A percentile compares a stretch with the other conserved stretches of the same genome.
Evolutionary conservation across 208 protist species (phyloP).

Genomic region (Trypanosoma scelopori): DNA sequence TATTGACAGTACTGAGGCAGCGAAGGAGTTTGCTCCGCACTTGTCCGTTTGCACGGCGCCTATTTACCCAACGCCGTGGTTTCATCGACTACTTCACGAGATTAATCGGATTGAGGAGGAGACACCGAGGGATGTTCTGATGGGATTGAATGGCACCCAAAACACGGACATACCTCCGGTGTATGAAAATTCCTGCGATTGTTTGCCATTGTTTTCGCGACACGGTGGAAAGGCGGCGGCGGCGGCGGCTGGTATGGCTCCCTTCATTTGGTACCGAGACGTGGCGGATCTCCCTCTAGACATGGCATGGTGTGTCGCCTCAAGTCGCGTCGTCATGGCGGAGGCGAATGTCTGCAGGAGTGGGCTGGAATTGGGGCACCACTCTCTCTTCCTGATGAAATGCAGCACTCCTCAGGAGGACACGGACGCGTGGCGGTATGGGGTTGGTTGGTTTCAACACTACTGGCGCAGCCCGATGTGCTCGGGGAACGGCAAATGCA

Average conservation of each 20-base stretch:
- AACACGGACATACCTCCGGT: neutral
- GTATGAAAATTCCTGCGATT: conserved; percentile 3
- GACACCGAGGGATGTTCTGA: neutral
- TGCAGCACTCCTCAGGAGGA: neutral
- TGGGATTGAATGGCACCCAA: neutral
- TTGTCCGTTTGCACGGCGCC: conserved; percentile 16
- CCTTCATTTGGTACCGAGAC: conserved; percentile 27
- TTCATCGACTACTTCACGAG: conserved; percentile 24
- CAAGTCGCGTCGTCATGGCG: conserved; percentile 31
- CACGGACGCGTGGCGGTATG: conserved; percentile 12
- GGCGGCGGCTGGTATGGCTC: neutral
- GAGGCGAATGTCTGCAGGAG: conserved; percentile 17
- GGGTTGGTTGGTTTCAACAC: conserved; percentile 30
- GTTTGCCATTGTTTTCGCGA: conserved; percentile 8
- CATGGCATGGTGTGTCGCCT: conserved; percentile 28
- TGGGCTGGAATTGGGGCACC: conserved; percentile 6
- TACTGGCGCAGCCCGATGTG: conserved; percentile 15
- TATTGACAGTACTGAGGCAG: neutral
- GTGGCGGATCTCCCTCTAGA: conserved; percentile 21
- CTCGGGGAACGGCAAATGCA: neutral
- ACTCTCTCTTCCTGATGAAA: conserved; percentile 24
- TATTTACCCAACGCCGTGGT: conserved; percentile 22
- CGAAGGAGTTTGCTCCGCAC: conserved; percentile 17
- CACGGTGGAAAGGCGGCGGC: neutral
- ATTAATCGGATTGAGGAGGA: conserved; percentile 20